Evolutionary conservation across 1,284 basidiomycete genomes (phyloP), one percentile per base, ranked within the genome.

Genomic region (Schizophyllum commune): DNA sequence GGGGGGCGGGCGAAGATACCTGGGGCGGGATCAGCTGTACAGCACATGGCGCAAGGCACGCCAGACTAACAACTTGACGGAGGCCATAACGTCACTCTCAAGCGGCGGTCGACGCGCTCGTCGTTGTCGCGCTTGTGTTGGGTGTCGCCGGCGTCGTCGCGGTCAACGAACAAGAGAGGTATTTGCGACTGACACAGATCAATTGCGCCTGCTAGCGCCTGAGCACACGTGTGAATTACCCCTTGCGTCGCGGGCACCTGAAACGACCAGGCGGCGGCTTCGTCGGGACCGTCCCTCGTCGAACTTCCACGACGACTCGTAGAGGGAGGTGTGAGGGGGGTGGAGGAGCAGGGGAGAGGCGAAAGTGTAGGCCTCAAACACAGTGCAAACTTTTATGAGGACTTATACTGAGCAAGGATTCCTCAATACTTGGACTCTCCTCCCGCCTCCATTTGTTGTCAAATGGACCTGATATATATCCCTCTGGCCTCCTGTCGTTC

Each of bases 1-100:
- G 61, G 89, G 89, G 58, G 89, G 89, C 17, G 88, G 88, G 64
- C 88, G 85, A 68, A 91, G 78, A 53, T 83, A 88, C 71, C 88
- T 91, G 68, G 52, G 56, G 58, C 61, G 58, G 55, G 52, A 55
- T 52, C 34, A 60, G 58, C 52, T 60, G 58, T 57, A 55, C 27
- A 57, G 27, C 39, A 47, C 39, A 47, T 47, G 39, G 39, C 17
- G 39, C 39, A 17, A 11, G 9, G 17, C 13, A 17, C 39, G 17
- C 39, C 13, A 17, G 17, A 47, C 39, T 47, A 17, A 47, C 39
- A 47, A 47, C 39, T 47, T 47, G 13, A 47, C 39, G 9, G 39
- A 47, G 39, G 39, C 39, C 39, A 47, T 47, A 11, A 13, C 39
- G 39, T 47, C 39, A 47, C 39, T 27, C 27, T 27, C 27, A 27